These are phyloP conservation scores for Fusarium phyllophilum DNA, from an alignment of 2,329 filamentous ascomycete genomes.

Conservation along the genomic window DNA sequence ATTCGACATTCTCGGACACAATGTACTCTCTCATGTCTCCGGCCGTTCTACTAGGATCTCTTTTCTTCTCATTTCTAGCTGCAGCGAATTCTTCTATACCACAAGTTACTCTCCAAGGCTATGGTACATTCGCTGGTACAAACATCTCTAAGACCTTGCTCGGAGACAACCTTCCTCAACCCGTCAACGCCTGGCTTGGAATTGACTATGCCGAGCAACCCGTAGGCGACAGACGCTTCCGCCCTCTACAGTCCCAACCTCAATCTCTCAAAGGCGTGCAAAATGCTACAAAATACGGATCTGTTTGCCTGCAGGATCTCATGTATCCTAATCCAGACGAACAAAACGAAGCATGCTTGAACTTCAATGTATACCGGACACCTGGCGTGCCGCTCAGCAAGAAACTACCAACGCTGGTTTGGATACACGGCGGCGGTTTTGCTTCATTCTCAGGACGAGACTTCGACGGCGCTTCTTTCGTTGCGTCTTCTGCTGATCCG, in stretches of 20 bases:
- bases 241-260: background rate
- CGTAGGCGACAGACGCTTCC: background rate
- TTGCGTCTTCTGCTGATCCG: background rate
- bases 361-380: conserved; percentile 4
- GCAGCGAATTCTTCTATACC: background rate
- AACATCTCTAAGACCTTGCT: background rate
- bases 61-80: background rate
- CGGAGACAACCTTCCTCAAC: background rate
- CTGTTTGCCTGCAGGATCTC: background rate
- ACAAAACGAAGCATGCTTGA: conserved; percentile 5
- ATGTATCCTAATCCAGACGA: background rate
- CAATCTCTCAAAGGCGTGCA: background rate
- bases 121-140: background rate
- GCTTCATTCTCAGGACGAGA: conserved; percentile 6
- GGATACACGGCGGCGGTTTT: conserved; percentile 12
- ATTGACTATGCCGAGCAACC: conserved; percentile 6
- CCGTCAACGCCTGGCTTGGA: conserved; percentile 5
- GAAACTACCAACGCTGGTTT: background rate
- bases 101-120: background rate
- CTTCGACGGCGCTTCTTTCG: conserved; percentile 2
- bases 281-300: conserved; percentile 2
- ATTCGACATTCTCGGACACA: background rate
- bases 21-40: background rate
- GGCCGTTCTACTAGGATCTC: background rate
- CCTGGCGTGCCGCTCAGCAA: background rate